phyloP scores from a whole-genome alignment of 2,329 filamentous ascomycete species.

The Bipolaris sorokiniana region DNA sequence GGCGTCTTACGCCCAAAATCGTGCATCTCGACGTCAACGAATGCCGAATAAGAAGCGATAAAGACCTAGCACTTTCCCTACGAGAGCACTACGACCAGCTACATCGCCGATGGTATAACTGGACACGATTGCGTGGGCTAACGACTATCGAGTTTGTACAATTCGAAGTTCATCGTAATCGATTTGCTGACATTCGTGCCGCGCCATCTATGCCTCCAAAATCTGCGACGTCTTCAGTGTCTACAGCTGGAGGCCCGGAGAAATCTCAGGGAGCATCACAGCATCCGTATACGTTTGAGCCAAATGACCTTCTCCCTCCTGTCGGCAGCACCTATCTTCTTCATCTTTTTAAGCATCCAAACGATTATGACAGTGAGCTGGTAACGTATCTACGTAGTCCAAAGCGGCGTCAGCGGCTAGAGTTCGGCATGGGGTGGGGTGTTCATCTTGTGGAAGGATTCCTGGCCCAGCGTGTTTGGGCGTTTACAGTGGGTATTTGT shows the following conservation, averaged over 20 bases:
- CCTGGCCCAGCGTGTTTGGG: conserved; percentile 46
- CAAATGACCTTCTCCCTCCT: conserved; percentile 47
- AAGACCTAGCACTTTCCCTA: conserved; percentile 44
- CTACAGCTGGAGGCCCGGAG: conserved; percentile 3
- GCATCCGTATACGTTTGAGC: conserved; percentile 47
- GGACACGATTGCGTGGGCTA: conserved; percentile 44
- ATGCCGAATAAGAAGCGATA: conserved; percentile 42
- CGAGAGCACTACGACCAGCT: conserved; percentile 44
- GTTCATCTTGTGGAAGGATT: conserved; percentile 51
- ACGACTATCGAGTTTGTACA: conserved; percentile 49
- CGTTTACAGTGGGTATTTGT: conserved; percentile 34
- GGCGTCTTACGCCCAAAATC: conserved; percentile 46
- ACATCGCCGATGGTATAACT: conserved; percentile 42
- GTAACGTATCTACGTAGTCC: conserved; percentile 48
- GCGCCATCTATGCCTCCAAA: conserved; percentile 46
- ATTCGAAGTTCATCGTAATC: conserved; percentile 50
- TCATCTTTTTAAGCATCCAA: conserved; percentile 50
- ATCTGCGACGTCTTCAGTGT: conserved; percentile 19
- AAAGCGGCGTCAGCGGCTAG: conserved; percentile 40
- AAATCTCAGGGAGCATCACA: conserved; percentile 28
- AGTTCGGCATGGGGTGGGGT: conserved; percentile 49
- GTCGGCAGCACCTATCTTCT: conserved; percentile 49
- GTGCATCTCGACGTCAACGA: conserved; percentile 47
- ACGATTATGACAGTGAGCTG: conserved; percentile 49
- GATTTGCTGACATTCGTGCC: conserved; percentile 49